Evolutionary conservation across 192 early-diverging fungal genomes (phyloP).

Genomic region (Lobosporangium transversale): DNA sequence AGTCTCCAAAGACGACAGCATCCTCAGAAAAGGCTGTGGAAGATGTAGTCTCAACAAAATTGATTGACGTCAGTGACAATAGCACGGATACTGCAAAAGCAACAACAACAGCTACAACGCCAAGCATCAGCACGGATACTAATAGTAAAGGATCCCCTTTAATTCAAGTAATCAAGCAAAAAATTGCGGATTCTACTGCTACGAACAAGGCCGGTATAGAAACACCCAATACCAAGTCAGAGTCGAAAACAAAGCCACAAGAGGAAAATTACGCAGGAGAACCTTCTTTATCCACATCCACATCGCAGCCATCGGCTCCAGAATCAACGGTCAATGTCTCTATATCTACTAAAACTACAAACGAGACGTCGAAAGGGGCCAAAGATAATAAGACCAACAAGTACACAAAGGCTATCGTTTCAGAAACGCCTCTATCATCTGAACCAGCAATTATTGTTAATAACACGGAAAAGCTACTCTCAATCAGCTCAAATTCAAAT

Average conservation of each 20-base stretch:
- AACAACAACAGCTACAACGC: too few species aligned
- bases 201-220: too few species aligned
- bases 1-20: not conserved
- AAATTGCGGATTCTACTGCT: too few species aligned
- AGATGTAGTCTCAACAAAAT: not conserved
- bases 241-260: not conserved
- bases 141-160: not conserved
- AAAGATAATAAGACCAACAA: not conserved
- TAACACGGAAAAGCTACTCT: not conserved
- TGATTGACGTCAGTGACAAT: too few species aligned
- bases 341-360: not conserved
- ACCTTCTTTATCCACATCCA: not conserved
- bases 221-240: too few species aligned
- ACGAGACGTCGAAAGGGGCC: not conserved
- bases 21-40: not conserved
- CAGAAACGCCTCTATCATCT: not conserved
- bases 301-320: not conserved
- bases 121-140: not conserved
- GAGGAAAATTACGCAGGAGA: not conserved
- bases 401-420: not conserved
- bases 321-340: not conserved
- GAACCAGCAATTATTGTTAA: not conserved
- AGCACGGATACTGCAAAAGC: not conserved
- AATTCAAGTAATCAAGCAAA: not conserved
- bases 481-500: not conserved